phyloP scores from a whole-genome alignment of 2,329 filamentous ascomycete species.

The Passalora sequoiae region DNA sequence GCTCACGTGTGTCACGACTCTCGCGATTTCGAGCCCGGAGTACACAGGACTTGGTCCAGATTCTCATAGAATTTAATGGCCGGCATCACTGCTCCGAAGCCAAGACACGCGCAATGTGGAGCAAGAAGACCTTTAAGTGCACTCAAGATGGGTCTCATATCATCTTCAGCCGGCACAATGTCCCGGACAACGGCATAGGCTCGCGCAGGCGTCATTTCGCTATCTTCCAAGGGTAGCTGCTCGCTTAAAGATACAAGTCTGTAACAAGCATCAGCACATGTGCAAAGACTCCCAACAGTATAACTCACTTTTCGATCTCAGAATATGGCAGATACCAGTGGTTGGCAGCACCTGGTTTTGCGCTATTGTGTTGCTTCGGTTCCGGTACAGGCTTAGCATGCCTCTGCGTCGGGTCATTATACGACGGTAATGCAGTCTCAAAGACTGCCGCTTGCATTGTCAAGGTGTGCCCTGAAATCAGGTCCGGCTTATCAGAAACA shows the following conservation, averaged over 20 bases:
- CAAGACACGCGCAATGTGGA: constrained; percentile 15
- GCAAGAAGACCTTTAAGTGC: constrained; percentile 19
- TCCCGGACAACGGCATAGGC: constrained; percentile 19
- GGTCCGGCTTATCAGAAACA: constrained; percentile 3
- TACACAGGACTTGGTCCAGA: constrained; percentile 9
- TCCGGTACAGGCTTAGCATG: neutral
- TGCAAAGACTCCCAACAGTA: neutral
- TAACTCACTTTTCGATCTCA: constrained; percentile 25
- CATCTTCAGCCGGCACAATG: constrained; percentile 10
- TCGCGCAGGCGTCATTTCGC: constrained; percentile 23
- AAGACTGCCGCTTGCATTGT: constrained; percentile 20
- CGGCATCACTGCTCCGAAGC: constrained; percentile 21
- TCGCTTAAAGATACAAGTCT: constrained; percentile 22
- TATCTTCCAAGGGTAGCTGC: constrained; percentile 20
- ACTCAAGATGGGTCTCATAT: constrained; percentile 16
- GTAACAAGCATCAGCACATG: neutral
- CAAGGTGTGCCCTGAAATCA: constrained; percentile 17
- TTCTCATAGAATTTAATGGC: constrained; percentile 13
- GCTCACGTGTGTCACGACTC: neutral
- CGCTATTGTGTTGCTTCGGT: neutral
- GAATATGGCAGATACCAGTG: constrained; percentile 24
- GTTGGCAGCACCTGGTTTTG: neutral
- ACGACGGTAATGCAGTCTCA: constrained; percentile 12
- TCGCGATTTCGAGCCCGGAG: neutral
- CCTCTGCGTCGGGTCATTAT: too few species aligned